Evolutionary conservation across 1,284 basidiomycete species (phyloP).

Genomic region (Lignosus rhinocerotis): DNA sequence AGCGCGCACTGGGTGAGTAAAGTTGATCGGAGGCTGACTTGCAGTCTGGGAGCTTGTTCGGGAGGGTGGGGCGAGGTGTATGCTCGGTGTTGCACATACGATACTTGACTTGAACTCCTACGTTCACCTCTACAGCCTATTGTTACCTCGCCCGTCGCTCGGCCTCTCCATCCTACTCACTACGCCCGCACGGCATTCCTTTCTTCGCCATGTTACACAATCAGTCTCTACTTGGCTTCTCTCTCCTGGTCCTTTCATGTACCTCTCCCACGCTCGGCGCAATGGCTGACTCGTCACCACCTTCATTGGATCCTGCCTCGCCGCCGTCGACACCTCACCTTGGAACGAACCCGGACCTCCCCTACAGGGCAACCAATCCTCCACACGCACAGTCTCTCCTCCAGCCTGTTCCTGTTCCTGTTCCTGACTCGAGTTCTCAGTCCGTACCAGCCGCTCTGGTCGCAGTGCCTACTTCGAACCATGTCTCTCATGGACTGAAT

Average conservation of each 20-base stretch:
- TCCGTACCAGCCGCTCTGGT: neutral
- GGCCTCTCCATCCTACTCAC: neutral
- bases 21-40: neutral
- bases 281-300: neutral
- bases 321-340: conserved; percentile 3
- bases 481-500: neutral
- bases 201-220: conserved; percentile 16
- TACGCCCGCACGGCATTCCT: conserved; percentile 30
- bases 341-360: conserved; percentile 1
- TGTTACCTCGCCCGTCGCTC: too few relatives aligned
- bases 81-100: neutral
- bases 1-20: neutral
- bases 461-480: neutral
- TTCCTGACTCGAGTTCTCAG: neutral
- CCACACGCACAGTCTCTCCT: neutral
- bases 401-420: neutral
- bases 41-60: neutral
- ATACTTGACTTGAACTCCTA: neutral
- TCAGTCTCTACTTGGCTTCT: conserved; percentile 22
- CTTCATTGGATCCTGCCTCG: conserved; percentile 4
- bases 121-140: neutral
- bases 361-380: conserved; percentile 2
- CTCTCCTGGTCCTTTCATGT: conserved; percentile 22
- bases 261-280: conserved; percentile 21
- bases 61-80: neutral